Evolutionary conservation across 164 flowering plant species (phyloP), one percentile per base, ranked within the genome.

Genomic region (Cinnamomum micranthum): DNA sequence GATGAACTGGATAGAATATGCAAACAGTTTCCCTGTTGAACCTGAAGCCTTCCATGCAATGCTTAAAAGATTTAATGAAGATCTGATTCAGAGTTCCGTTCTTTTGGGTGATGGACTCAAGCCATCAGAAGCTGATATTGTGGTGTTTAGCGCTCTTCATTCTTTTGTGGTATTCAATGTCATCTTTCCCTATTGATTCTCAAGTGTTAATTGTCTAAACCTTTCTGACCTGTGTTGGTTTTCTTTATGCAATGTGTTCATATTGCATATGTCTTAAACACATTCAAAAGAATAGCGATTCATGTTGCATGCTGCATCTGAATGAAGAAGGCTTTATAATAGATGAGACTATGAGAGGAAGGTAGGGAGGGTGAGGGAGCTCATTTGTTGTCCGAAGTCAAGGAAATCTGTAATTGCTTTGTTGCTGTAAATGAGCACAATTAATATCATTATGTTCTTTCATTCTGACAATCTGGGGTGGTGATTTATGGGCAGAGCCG

Each of bases 61-160:
- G 67, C 86, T 94, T 33, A 78, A 70, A 65, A 82, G 72, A 71
- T 74, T 92, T 65, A 88, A 95, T 83, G 91, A 83, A 25, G 88
- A 88, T 14, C 81, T 95, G 82, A 70, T 71, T 65, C 68, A 68
- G 22, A 86, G 84, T 59, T 87, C 98, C 27, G 94, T 93, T 75
- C 81, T 95, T 14, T 67, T 85, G 81, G 98, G 97, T 6, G 73
- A 82, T 80, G 98, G 99, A 35, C 76, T 89, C 65, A 85, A 71
- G 55, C 83, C 89, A n/a, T 90, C 99, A 12, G 90, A 80, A 78
- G 91, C 86, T 41, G 99, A 95, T 79, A 69, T 91, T 67, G 59
- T 86, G 68, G 93, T 95, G 47, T 93, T 86, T 76, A 77, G 94
- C 2, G 81, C 77, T 14, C 19, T 93, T 66, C 90, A 90, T 86